Conservation (phyloP, 805 yeast species). For the Dipodascus albidus region DNA sequence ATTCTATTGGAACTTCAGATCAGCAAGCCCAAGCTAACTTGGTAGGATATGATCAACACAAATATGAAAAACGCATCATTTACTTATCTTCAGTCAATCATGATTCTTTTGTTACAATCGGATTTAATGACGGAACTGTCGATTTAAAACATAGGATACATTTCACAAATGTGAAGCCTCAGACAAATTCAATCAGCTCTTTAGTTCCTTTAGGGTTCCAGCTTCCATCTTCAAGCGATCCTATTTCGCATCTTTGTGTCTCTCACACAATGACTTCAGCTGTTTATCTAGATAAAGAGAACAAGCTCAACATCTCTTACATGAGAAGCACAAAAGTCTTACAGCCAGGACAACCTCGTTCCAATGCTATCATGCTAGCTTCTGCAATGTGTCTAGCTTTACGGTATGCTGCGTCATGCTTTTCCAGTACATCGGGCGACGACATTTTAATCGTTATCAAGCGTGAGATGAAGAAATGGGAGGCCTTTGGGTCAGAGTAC, state of each 20-base stretch:
- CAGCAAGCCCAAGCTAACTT: slow-evolving; percentile 6
- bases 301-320: slow-evolving; percentile 11
- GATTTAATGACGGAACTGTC: slow-evolving; percentile 11
- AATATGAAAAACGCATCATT: slow-evolving; percentile 9
- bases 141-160: slow-evolving; percentile 10
- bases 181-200: slow-evolving; percentile 2
- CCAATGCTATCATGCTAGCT: slow-evolving; percentile 4
- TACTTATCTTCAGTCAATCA: slow-evolving; percentile 7
- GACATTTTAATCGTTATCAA: slow-evolving; percentile 54
- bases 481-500: slow-evolving; percentile 15
- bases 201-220: background rate
- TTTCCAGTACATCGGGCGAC: slow-evolving; percentile 53
- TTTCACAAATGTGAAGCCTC: slow-evolving; percentile 1
- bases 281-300: slow-evolving; percentile 12
- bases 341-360: background rate
- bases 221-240: background rate
- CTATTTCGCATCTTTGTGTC: slow-evolving; percentile 16
- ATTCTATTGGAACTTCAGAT: slow-evolving; percentile 5
- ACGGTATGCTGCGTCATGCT: slow-evolving; percentile 60
- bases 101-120: slow-evolving; percentile 10
- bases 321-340: slow-evolving; percentile 7
- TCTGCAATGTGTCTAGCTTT: slow-evolving; percentile 49
- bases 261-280: slow-evolving; percentile 25
- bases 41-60: slow-evolving; percentile 6
- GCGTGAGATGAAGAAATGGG: slow-evolving; percentile 29